Percentiles rank a stretch among this genome's conserved stretches.
These are phyloP conservation scores for Malus asiatica DNA, from an alignment of 306 rosid genomes.

Conservation along the genomic window DNA sequence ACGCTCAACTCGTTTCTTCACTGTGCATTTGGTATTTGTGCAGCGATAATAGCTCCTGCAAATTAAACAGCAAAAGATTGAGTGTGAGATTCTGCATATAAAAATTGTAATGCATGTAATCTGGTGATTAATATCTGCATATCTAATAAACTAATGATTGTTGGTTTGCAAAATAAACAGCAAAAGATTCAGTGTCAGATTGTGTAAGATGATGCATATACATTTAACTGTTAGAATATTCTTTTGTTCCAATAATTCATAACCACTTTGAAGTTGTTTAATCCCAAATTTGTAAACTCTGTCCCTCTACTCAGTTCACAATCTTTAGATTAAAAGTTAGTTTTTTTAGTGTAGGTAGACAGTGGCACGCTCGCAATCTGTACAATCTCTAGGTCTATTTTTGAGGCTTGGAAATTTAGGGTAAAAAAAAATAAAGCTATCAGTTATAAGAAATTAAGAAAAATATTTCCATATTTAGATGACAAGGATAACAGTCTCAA, in stretches of 20 bases:
- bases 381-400: neutral
- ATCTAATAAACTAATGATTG: too few relatives aligned
- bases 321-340: too few relatives aligned
- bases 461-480: neutral
- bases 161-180: too few relatives aligned
- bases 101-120: neutral
- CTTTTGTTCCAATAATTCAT: too few relatives aligned
- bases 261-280: too few relatives aligned
- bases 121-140: too few relatives aligned
- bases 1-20: constrained; percentile 94
- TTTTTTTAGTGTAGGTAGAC: neutral
- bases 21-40: constrained; percentile 94
- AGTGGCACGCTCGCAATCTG: neutral
- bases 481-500: neutral
- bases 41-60: constrained; percentile 96
- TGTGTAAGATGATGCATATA: too few relatives aligned
- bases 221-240: too few relatives aligned
- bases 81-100: neutral
- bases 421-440: neutral
- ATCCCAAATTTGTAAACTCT: too few relatives aligned
- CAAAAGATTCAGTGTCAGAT: too few relatives aligned
- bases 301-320: too few relatives aligned
- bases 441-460: neutral
- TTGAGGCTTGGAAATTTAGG: neutral
- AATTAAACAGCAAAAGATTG: constrained; percentile 9